Evolutionary conservation across 2,329 filamentous ascomycete genomes (phyloP).

Genomic region (Magnaporthiopsis poae): DNA sequence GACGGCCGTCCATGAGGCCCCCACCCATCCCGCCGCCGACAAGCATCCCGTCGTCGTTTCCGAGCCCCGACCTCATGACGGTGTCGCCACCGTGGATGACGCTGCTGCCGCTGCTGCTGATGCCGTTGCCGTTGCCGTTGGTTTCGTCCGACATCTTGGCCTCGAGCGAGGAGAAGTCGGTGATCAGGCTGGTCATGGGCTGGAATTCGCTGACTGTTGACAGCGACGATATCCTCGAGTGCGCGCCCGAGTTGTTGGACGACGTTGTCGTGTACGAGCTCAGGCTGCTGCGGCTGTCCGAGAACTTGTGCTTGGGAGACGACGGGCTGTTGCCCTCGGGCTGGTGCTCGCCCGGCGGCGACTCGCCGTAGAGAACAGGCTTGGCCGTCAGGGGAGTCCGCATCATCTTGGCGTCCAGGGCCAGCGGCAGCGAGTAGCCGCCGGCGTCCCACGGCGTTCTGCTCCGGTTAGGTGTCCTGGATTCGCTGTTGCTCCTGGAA

Average conservation of each 20-base stretch:
- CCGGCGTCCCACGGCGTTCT: constrained; percentile 43
- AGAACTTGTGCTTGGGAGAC: constrained; percentile 34
- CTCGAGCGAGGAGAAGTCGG: constrained; percentile 30
- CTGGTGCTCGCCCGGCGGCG: constrained; percentile 10
- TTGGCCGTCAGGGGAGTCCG: constrained; percentile 15
- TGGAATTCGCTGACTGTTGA: constrained; percentile 38
- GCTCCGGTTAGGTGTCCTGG: constrained; percentile 21
- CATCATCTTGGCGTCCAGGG: constrained; percentile 27
- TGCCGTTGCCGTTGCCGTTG: background rate
- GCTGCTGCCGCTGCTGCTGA: background rate
- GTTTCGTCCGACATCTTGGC: constrained; percentile 20
- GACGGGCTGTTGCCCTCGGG: constrained; percentile 20
- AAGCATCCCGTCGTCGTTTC: constrained; percentile 3
- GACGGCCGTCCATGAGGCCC: background rate
- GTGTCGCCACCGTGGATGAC: background rate
- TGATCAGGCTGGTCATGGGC: constrained; percentile 22
- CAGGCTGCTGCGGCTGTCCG: constrained; percentile 43
- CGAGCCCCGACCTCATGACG: background rate
- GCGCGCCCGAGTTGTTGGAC: constrained; percentile 30
- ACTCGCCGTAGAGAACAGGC: constrained; percentile 18
- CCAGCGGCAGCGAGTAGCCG: constrained; percentile 37
- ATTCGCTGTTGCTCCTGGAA: constrained; percentile 20
- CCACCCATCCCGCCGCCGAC: background rate
- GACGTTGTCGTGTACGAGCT: constrained; percentile 38
- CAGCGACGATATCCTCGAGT: constrained; percentile 45